Evolutionary conservation across 371 early-diverging fungal genomes (phyloP), one percentile per base, ranked within the genome.

Genomic region (Rhizomucor miehei): DNA sequence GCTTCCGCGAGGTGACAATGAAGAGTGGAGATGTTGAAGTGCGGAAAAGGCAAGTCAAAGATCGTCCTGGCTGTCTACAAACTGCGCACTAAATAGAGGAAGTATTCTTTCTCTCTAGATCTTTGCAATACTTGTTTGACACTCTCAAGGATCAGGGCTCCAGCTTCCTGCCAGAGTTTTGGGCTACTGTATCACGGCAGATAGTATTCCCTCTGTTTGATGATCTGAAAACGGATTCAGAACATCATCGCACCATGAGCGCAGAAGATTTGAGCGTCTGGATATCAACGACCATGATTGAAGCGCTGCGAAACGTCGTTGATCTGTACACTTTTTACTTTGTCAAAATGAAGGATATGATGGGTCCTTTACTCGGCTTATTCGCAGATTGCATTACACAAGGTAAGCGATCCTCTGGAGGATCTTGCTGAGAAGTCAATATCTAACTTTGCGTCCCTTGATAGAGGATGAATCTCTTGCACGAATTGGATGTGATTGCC

Each of bases 161-260:
- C 3, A 49, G 65, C 10, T 93, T 86, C 60, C 79, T 88, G n/a
- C 71, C 70, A 2, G 86, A 87, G 20, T 90, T 91, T 50, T 94
- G 94, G 94, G 81, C 86, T 14, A 82, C 90, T 6, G 73, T 94
- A 6, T 78, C 90, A 17, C 82, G 88, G 10, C 88, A 90, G 23
- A 88, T 94, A 10, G 84, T 95, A 11, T 94, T 94, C 63, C 89
- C 93, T 0, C 81, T 97, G 17, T 97, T 97, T 71, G 89, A 89
- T 45, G 93, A 92, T 60, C 63, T 94, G 24, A 82, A 80, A 50
- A 54, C 62, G 8, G 34, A 61, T 21, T 62, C 56, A 20, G 67
- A 63, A 1, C 56, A 59, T 46, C 62, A 58, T 3, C 62, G 73
- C 35, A 63, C 64, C 10, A 71, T 73, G 69, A 60, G 71, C 14